A percentile compares a stretch with the other conserved stretches of the same genome.
phyloP scores from a whole-genome alignment of 257 asterid genomes.

The Gardenia jasminoides region DNA sequence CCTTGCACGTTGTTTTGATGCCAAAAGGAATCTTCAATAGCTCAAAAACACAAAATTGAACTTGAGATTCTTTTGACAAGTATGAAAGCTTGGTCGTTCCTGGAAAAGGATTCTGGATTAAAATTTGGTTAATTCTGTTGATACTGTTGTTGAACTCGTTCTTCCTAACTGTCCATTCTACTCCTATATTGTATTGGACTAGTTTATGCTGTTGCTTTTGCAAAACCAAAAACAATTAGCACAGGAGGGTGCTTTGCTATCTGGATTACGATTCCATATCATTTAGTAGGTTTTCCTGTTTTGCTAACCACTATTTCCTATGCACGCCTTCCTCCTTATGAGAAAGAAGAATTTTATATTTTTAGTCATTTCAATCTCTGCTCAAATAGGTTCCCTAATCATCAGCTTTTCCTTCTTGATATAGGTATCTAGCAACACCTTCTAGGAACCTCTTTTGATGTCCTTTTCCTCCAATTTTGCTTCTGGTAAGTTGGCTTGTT shows the following conservation, averaged over 20 bases:
- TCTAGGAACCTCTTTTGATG: conserved; percentile 70
- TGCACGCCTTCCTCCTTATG: not conserved
- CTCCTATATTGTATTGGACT: not conserved
- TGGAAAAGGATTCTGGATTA: not conserved
- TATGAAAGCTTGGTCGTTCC: no score
- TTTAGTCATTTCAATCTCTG: conserved; percentile 5
- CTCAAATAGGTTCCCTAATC: conserved; percentile 44
- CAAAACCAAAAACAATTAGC: not conserved
- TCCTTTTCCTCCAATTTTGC: conserved; percentile 44
- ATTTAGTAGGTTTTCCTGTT: not conserved
- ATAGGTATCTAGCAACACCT: conserved; percentile 84
- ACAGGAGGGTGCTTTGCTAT: no score
- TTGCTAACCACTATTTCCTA: conserved; percentile 1
- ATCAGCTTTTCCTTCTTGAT: conserved; percentile 58
- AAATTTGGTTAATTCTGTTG: not conserved
- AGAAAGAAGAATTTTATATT: not conserved
- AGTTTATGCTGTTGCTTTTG: not conserved
- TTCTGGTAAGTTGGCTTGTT: conserved; percentile 67
- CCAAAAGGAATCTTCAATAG: not conserved
- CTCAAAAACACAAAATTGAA: not conserved
- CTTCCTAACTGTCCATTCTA: not conserved
- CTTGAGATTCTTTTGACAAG: no score
- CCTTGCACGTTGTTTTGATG: not conserved
- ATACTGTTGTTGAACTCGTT: not conserved
- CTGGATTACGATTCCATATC: not conserved